Conservation (phyloP, 2,329 filamentous ascomycete species). For the Helotiales sp. region DNA sequence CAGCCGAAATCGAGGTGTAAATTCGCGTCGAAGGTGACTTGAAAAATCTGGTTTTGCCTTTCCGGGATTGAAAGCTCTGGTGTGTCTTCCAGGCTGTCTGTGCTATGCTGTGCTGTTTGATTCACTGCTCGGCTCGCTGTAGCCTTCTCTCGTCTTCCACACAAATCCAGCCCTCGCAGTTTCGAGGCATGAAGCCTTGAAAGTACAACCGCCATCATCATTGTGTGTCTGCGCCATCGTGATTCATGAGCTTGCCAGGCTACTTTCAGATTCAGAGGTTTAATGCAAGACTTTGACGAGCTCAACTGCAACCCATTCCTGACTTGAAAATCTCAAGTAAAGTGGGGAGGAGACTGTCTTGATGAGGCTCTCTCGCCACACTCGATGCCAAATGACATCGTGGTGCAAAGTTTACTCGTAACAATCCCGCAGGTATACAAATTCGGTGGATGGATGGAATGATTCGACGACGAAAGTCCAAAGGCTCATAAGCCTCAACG, state of each 20-base stretch:
- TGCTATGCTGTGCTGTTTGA: constrained; percentile 39
- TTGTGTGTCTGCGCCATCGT: constrained; percentile 37
- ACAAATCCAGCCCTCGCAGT: constrained; percentile 20
- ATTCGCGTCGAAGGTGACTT: too few relatives aligned
- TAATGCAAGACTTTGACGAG: constrained; percentile 52
- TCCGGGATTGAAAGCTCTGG: neutral
- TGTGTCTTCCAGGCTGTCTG: neutral
- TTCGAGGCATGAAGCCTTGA: constrained; percentile 21
- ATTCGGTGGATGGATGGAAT: constrained; percentile 44
- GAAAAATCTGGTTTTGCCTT: too few relatives aligned
- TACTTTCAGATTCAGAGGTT: constrained; percentile 41
- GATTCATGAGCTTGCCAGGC: constrained; percentile 54
- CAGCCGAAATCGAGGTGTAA: neutral
- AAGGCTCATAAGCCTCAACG: constrained; percentile 69
- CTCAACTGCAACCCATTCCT: constrained; percentile 56
- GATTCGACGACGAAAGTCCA: constrained; percentile 74
- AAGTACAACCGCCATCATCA: constrained; percentile 23
- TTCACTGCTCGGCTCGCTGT: constrained; percentile 55
- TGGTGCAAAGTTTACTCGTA: constrained; percentile 22
- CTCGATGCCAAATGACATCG: constrained; percentile 16
- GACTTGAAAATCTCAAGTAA: constrained; percentile 34
- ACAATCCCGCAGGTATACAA: constrained; percentile 29
- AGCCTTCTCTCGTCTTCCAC: constrained; percentile 29
- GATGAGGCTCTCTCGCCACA: constrained; percentile 27
- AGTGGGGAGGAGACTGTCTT: constrained; percentile 41